Percentiles rank a stretch among this genome's conserved stretches.
These are phyloP conservation scores for Ophiostoma sp. DNA, from an alignment of 2,329 filamentous ascomycete genomes.

Conservation along the genomic window DNA sequence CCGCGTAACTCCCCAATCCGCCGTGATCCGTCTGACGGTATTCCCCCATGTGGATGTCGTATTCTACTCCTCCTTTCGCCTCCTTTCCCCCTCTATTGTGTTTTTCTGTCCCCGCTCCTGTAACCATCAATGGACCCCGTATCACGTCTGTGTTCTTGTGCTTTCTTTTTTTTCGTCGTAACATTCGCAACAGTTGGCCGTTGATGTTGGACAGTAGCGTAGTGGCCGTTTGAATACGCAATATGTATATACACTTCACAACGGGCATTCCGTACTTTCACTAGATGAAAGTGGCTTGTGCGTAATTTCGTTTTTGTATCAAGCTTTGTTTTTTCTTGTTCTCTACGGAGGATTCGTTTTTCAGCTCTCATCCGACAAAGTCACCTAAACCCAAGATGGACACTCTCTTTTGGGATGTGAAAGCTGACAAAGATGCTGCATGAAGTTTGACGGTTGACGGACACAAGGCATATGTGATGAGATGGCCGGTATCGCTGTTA, in stretches of 20 bases:
- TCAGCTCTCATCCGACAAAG: conserved; percentile 1
- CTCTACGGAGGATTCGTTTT: not conserved
- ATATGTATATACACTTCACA: too few species aligned
- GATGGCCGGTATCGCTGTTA: not conserved
- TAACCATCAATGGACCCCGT: too few species aligned
- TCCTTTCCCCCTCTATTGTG: not conserved
- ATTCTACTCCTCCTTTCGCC: not conserved
- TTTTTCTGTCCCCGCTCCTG: too few species aligned
- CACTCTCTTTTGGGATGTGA: too few species aligned
- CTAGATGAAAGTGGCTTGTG: not conserved
- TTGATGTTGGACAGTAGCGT: not conserved
- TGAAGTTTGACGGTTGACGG: not conserved
- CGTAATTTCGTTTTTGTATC: not conserved
- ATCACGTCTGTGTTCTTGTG: not conserved
- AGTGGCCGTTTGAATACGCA: too few species aligned
- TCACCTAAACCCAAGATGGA: not conserved
- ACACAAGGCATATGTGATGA: not conserved
- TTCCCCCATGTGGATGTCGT: not conserved
- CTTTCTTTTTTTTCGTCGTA: not conserved
- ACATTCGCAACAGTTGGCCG: not conserved
- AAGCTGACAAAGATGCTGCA: not conserved
- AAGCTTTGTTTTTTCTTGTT: not conserved
- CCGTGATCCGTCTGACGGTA: not conserved
- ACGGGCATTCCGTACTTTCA: not conserved
- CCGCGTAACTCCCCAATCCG: not conserved